Evolutionary conservation across 805 yeast species (phyloP).

Genomic region (Yamadazyma sp.): DNA sequence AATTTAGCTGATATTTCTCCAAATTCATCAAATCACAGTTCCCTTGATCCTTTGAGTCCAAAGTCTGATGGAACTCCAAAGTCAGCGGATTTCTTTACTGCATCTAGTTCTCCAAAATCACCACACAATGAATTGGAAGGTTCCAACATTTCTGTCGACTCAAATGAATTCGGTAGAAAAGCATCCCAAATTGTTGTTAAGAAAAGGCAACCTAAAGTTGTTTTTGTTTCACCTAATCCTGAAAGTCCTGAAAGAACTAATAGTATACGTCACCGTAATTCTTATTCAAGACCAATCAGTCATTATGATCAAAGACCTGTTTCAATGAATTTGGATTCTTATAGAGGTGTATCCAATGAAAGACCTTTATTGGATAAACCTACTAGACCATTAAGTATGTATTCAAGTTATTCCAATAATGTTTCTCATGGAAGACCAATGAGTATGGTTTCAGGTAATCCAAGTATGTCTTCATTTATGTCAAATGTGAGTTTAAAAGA

Average conservation of each 20-base stretch:
- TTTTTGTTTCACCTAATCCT: too few relatives aligned
- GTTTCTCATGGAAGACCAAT: constrained; percentile 6
- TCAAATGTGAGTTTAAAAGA: constrained; percentile 8
- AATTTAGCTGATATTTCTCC: too few relatives aligned
- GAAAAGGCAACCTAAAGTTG: background rate
- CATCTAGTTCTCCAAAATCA: too few relatives aligned
- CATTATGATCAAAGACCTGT: constrained; percentile 6
- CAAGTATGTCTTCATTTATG: constrained; percentile 4
- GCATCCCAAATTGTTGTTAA: constrained; percentile 1
- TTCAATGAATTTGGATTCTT: constrained; percentile 9
- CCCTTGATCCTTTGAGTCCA: too few relatives aligned
- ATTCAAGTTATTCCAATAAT: background rate
- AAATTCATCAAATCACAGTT: too few relatives aligned
- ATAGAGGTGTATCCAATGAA: constrained; percentile 7
- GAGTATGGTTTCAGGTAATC: constrained; percentile 10
- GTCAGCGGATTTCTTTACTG: too few relatives aligned
- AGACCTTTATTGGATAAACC: constrained; percentile 1
- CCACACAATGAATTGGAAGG: too few relatives aligned
- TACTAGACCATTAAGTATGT: constrained; percentile 1
- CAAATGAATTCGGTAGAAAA: too few relatives aligned
- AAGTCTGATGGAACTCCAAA: too few relatives aligned
- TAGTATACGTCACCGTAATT: constrained; percentile 6
- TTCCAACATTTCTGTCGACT: too few relatives aligned
- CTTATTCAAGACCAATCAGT: constrained; percentile 3
- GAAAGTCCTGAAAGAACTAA: constrained; percentile 1